Percentiles rank a stretch among this genome's conserved stretches.
Conservation (phyloP, 192 early-diverging fungal genomes). For the Pilobolus umbonatus region DNA sequence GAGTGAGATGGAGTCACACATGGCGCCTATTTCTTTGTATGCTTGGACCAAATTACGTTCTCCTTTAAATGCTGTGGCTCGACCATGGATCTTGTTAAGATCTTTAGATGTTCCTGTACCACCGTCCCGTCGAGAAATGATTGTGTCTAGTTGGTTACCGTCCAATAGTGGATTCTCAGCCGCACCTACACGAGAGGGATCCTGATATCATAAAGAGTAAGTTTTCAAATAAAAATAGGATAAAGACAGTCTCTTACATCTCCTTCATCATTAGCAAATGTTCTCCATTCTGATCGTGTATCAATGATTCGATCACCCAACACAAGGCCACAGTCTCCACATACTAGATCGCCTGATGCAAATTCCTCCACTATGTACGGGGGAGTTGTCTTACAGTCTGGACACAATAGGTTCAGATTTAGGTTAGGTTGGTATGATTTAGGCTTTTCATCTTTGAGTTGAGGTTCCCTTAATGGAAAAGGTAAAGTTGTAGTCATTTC, state of each 20-base stretch:
- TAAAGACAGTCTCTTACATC: conserved; percentile 38
- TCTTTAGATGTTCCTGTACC: conserved; percentile 68
- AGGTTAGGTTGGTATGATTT: conserved; percentile 40
- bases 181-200: conserved; percentile 87
- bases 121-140: conserved; percentile 73
- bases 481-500: conserved; percentile 11
- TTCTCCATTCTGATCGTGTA: conserved; percentile 96
- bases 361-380: conserved; percentile 93
- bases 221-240: not conserved
- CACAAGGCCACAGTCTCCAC: conserved; percentile 88
- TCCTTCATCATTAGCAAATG: conserved; percentile 86
- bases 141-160: conserved; percentile 77
- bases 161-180: conserved; percentile 74
- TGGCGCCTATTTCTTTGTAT: conserved; percentile 72
- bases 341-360: conserved; percentile 82
- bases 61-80: conserved; percentile 65
- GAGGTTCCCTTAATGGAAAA: conserved; percentile 14
- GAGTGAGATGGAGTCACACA: conserved; percentile 80
- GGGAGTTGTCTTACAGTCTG: conserved; percentile 69
- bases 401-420: conserved; percentile 60
- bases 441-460: conserved; percentile 15
- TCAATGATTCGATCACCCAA: conserved; percentile 88
- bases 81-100: conserved; percentile 68
- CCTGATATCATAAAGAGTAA: conserved; percentile 20
- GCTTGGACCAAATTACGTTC: conserved; percentile 71